These are phyloP conservation scores for Steccherinum ochraceum DNA, from an alignment of 768 basidiomycete species.

Conservation along the genomic window DNA sequence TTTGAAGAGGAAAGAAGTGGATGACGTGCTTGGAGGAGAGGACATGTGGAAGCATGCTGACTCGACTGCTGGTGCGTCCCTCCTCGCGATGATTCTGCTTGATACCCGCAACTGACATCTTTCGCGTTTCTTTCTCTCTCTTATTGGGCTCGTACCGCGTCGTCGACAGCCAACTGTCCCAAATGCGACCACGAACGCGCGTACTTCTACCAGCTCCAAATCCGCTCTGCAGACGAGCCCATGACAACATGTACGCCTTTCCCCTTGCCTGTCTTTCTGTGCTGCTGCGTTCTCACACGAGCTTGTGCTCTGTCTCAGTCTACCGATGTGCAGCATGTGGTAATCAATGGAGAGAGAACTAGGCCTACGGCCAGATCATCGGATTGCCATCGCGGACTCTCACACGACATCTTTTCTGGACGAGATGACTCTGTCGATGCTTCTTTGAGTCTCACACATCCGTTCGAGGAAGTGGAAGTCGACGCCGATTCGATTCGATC, in stretches of 20 bases:
- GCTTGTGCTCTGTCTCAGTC: slow-evolving; percentile 41
- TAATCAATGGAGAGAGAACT: slow-evolving; percentile 69
- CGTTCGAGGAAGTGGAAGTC: no score
- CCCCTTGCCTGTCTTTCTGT: slow-evolving; percentile 3
- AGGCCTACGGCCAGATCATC: slow-evolving; percentile 2
- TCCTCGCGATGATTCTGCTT: background rate
- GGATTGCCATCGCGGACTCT: background rate
- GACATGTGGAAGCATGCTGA: slow-evolving; percentile 95
- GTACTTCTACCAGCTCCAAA: slow-evolving; percentile 95
- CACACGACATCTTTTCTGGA: no score
- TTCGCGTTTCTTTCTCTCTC: background rate
- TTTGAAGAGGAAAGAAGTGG: slow-evolving; percentile 83
- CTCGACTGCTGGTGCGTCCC: slow-evolving; percentile 58
- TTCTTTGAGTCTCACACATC: no score
- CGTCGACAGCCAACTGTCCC: slow-evolving; percentile 39
- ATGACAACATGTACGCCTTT: slow-evolving; percentile 56
- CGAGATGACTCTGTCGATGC: no score
- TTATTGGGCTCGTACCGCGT: background rate
- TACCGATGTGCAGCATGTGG: slow-evolving; percentile 55
- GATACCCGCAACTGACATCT: background rate
- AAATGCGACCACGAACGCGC: slow-evolving; percentile 85
- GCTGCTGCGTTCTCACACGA: slow-evolving; percentile 8
- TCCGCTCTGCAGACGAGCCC: slow-evolving; percentile 87
- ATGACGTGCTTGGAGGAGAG: slow-evolving; percentile 93
- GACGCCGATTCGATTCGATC: no score